phyloP scores from a whole-genome alignment of 108 stramenopile species.

The Fistulifera pelliculosa region DNA sequence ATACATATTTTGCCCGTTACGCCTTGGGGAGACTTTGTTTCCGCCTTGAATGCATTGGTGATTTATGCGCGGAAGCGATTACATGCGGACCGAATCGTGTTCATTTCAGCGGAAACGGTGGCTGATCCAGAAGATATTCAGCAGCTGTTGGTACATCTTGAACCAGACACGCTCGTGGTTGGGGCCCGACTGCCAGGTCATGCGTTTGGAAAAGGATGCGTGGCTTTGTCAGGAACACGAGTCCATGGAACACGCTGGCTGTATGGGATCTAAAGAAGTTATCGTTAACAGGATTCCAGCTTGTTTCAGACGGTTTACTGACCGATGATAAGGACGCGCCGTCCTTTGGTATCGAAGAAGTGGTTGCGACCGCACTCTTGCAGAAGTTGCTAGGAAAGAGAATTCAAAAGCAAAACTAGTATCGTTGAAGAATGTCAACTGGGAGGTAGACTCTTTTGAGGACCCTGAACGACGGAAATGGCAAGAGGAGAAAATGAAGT shows the following conservation, averaged over 20 bases:
- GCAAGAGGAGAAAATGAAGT: conserved; percentile 90
- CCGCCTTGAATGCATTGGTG: conserved; percentile 84
- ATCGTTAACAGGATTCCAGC: conserved; percentile 71
- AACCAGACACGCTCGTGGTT: conserved; percentile 67
- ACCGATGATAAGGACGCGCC: conserved; percentile 9
- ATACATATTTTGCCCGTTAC: conserved; percentile 68
- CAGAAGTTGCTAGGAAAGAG: conserved; percentile 45
- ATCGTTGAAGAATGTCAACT: conserved; percentile 28
- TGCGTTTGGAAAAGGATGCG: conserved; percentile 26
- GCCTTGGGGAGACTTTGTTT: conserved; percentile 90
- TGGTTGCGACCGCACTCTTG: conserved; percentile 64
- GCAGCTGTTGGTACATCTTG: conserved; percentile 34
- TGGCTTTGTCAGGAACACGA: conserved; percentile 34
- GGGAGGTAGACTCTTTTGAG: conserved; percentile 53
- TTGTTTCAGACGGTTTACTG: conserved; percentile 59
- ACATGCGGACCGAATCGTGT: conserved; percentile 32
- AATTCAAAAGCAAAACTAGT: conserved; percentile 59
- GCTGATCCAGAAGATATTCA: conserved; percentile 28
- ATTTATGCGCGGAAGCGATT: conserved; percentile 21
- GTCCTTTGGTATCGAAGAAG: conserved; percentile 78
- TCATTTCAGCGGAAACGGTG: conserved; percentile 75
- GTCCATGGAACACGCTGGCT: conserved; percentile 93
- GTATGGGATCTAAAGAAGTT: conserved; percentile 80
- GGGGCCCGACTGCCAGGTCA: conserved; percentile 86
- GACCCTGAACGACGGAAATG: conserved; percentile 73